Conservation (phyloP, 1,139 yeast genomes). For the Hansenula lynferdii region DNA sequence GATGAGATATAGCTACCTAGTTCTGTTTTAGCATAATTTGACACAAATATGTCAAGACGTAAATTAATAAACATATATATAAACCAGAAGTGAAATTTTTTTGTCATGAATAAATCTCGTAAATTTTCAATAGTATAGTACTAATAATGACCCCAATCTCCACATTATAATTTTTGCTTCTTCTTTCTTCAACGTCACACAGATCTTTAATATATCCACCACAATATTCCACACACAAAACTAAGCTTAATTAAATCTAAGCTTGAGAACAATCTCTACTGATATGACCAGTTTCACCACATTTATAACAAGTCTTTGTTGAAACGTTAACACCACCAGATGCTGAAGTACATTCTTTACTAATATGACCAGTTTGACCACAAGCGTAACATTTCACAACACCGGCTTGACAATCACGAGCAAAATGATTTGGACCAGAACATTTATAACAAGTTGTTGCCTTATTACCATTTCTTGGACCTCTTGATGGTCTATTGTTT, state of each 20-base stretch:
- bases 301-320: conserved; percentile 73
- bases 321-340: conserved; percentile 32
- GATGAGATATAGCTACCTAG: conserved; percentile 15
- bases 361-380: conserved; percentile 85
- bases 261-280: conserved; percentile 89
- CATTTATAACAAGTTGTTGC: conserved; percentile 82
- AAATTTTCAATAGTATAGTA: too few relatives aligned
- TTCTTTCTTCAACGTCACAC: too few relatives aligned
- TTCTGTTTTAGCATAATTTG: too few relatives aligned
- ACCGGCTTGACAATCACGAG: conserved; percentile 83
- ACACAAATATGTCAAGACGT: too few relatives aligned
- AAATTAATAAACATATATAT: not conserved
- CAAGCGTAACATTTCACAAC: conserved; percentile 86
- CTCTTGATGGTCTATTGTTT: conserved; percentile 18
- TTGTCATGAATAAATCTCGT: too few relatives aligned
- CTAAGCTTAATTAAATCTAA: too few relatives aligned
- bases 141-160: too few relatives aligned
- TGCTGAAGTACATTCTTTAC: conserved; percentile 69
- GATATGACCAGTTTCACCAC: conserved; percentile 88
- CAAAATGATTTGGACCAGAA: conserved; percentile 92
- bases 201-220: too few relatives aligned
- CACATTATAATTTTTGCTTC: too few relatives aligned
- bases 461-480: conserved; percentile 9
- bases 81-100: not conserved
- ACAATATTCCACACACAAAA: too few relatives aligned